Evolutionary conservation across 2,329 filamentous ascomycete species (phyloP), one percentile per base, ranked within the genome.

Genomic region (Sporothrix schenckii): DNA sequence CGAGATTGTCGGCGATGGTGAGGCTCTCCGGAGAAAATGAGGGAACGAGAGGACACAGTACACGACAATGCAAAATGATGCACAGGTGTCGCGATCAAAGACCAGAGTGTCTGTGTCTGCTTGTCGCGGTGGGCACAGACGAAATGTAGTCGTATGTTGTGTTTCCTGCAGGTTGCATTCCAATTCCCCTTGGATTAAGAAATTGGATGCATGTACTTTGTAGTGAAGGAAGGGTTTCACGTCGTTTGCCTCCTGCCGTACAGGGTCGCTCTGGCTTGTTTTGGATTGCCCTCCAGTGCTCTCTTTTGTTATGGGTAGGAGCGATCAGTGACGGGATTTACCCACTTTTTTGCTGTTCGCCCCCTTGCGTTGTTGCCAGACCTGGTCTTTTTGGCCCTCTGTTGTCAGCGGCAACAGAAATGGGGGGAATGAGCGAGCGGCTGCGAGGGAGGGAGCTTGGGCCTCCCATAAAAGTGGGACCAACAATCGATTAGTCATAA

Each of bases 391-490:
- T 49, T 24, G 44, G 19, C 27, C 19, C 49, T 7, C 34, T 61
- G 69, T 70, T 68, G 69, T 68, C 69, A 70, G 63, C 56, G 69
- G 69, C 69, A 70, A 70, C 69, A 63, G 63, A 44, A 41, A 53
- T 60, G 52, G 65, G 53, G 30, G 58, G 58, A 63, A 27, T 10
- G 58, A 63, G 41, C 39, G 34, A 61, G 56, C 34, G 56, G n/a
- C 34, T n/a, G 34, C 10, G 60, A 63, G 41, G 60, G 60, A 63
- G 60, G 60, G 60, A 63, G 60, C 60, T 63, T 65, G 44, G 61
- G 61, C 44, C 61, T 50, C 24, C 24, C 39, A 63, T 47, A 47
- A 16, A 63, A 27, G 65, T 54, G 65, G 65, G 13, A 3, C 65
- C 4, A 1, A 41, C 2, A 13, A n/a, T 49, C 5, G 66, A 68